Evolutionary conservation across 106 monocot species (phyloP), one percentile per base, ranked within the genome.

Genomic region (Hemerocallis citrina): DNA sequence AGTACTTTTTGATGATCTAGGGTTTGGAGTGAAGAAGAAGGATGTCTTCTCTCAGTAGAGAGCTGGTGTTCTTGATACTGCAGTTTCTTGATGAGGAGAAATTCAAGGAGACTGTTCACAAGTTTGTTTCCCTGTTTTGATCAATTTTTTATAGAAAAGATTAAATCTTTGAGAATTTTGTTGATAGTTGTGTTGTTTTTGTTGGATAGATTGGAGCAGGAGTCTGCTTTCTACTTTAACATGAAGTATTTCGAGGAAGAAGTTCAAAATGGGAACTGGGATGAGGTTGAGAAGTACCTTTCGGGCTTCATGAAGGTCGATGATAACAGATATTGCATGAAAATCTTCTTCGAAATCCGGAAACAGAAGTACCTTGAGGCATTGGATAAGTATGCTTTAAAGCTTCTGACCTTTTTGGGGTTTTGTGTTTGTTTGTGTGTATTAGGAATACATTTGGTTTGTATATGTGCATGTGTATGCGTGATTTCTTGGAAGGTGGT

Each of bases 281-380:
- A 86, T 59, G 78, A 82, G 39, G 86, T 86, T 0, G 86, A 86
- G 60, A 60, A 65, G 8, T 86, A 82, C 52, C 78, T 86, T n/a
- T 75, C 80, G 29, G 86, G 86, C 17, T 86, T 86, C 57, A 86
- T 74, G 27, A 85, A 85, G 64, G 77, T 85, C 34, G 85, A 85
- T 34, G 85, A 85, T 49, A 85, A 81, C 25, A 63, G 81, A 34
- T 78, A 75, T 47, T 86, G 81, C 8, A 75, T 78, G 86, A 86
- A 86, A 65, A 86, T 86, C 31, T 86, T 86, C 69, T 82, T 81
- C 28, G 82, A 79, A 44, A 82, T 86, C 21, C 68, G 78, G 65
- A 86, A 86, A 52, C 82, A 79, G 68, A 86, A 86, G 62, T 86
- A 86, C 52, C 82, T 82, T 7, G 86, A 86, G 66, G 81, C 82